phyloP scores from a whole-genome alignment of 306 rosid genomes.

The Sicyos baderoa region DNA sequence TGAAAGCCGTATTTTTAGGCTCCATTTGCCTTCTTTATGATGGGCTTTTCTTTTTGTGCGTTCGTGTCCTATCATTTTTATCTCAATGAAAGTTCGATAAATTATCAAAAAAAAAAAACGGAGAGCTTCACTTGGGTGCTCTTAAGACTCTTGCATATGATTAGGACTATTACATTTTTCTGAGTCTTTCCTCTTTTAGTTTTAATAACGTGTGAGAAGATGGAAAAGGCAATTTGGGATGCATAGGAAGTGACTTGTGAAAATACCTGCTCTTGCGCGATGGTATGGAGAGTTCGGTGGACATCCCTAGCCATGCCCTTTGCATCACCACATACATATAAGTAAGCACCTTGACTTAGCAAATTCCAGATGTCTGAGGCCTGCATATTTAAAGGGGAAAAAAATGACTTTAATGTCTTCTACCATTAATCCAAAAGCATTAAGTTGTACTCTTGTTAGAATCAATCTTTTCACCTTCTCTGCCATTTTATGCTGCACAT shows the following conservation, averaged over 20 bases:
- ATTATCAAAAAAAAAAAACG: too few relatives aligned
- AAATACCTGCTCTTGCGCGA: constrained; percentile 71
- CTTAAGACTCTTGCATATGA: too few relatives aligned
- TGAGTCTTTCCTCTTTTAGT: too few relatives aligned
- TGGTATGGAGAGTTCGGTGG: constrained; percentile 85
- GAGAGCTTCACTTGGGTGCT: too few relatives aligned
- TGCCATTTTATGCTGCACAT: constrained; percentile 90
- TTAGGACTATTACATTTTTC: too few relatives aligned
- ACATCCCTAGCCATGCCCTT: constrained; percentile 99
- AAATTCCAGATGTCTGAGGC: constrained; percentile 81
- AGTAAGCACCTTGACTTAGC: constrained; percentile 72
- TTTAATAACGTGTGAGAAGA: too few relatives aligned
- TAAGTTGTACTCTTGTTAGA: neutral
- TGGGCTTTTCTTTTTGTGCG: too few relatives aligned
- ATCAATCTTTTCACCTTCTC: constrained; percentile 53
- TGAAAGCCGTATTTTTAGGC: too few relatives aligned
- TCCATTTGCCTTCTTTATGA: too few relatives aligned
- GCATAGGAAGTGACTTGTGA: neutral
- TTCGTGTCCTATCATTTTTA: too few relatives aligned
- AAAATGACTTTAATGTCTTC: neutral
- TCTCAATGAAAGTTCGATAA: too few relatives aligned
- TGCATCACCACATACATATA: constrained; percentile 97
- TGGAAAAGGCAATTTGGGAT: too few relatives aligned
- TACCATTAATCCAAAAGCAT: neutral
- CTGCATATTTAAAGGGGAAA: constrained; percentile 30